Evolutionary conservation across 371 early-diverging fungal species (phyloP).

Genomic region (Dentiscutata heterogama): DNA sequence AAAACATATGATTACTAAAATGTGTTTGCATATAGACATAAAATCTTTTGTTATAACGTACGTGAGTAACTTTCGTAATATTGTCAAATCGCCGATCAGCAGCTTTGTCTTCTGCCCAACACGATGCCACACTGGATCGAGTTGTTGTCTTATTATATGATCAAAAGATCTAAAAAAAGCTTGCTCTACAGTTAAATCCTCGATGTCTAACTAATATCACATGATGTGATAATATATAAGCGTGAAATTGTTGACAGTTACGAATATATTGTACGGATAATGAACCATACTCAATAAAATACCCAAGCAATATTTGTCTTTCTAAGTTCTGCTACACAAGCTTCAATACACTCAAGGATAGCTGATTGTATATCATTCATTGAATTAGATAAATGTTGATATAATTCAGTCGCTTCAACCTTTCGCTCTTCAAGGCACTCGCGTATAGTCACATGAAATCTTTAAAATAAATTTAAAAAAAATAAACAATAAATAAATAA

Average conservation of each 20-base stretch:
- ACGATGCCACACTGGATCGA: slow-evolving; percentile 92
- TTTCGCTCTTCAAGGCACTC: slow-evolving; percentile 65
- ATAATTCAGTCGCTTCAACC: slow-evolving; percentile 80
- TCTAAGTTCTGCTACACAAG: slow-evolving; percentile 81
- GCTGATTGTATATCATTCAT: slow-evolving; percentile 90
- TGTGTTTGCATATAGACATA: neutral
- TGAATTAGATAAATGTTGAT: slow-evolving; percentile 80
- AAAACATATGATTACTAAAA: neutral
- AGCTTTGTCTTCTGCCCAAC: slow-evolving; percentile 79
- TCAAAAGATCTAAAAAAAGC: slow-evolving; percentile 88
- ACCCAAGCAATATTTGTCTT: slow-evolving; percentile 67
- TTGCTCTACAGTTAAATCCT: slow-evolving; percentile 89
- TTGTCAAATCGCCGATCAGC: slow-evolving; percentile 78
- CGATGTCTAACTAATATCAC: slow-evolving; percentile 66
- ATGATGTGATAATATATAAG: neutral
- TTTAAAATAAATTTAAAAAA: slow-evolving; percentile 40
- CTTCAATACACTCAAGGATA: slow-evolving; percentile 87
- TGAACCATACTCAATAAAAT: neutral
- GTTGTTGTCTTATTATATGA: slow-evolving; percentile 72
- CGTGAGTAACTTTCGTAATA: slow-evolving; percentile 76
- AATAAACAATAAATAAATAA: too few relatives aligned
- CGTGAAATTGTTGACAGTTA: neutral
- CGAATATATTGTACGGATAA: neutral
- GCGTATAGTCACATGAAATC: slow-evolving; percentile 80
- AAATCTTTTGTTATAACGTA: slow-evolving; percentile 45